Base-by-base conservation (phyloP, 306 rosid species). In the Cucurbita maxima region DNA sequence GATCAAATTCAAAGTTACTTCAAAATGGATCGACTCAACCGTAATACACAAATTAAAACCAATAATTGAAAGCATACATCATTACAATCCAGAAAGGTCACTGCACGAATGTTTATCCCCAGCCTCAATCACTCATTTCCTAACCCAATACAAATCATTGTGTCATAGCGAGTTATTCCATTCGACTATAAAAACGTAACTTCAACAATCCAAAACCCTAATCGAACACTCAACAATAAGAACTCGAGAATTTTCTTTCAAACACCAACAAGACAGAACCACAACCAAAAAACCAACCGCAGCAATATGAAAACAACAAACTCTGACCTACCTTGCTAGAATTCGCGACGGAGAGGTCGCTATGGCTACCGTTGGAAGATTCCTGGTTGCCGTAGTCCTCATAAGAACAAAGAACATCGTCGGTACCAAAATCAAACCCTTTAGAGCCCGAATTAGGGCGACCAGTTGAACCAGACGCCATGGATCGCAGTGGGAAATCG, bases 381-480 rank as follows among this genome's bases (percentile, higher is more conserved):
- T 81, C 88, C 73, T 86, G 88, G 77, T 82, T 81, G 54, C 56
- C 72, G 16, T 64, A 82, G 78, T 88, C 95, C 37, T 92, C 92
- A 52, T 86, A 85, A 0, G 97, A 78, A 77, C 82, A 86, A 63
- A 89, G 94, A 77, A 92, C 71, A 53, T 89, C 96, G 66, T 85
- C 96, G 20, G 97, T 57, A 25, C 73, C 85, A 53, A 86, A 87
- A 88, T 89, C 90, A 45, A 86, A 80, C 1, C 83, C 84, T 61
- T 88, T 88, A 20, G 95, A 84, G 51, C 75, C 83, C 36, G 89
- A 81, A 78, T 89, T 94, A 41, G 81, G 82, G 79, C 95, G 88
- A 75, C 76, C 83, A 45, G 89, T 79, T 0, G 96, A 89, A 76
- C 99, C 99, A 72, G 99, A 91, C 73, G 95, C 96, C 97, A 92